These are phyloP conservation scores for Lasiodiplodia citricola DNA, from an alignment of 2,329 filamentous ascomycete genomes.

Conservation along the genomic window DNA sequence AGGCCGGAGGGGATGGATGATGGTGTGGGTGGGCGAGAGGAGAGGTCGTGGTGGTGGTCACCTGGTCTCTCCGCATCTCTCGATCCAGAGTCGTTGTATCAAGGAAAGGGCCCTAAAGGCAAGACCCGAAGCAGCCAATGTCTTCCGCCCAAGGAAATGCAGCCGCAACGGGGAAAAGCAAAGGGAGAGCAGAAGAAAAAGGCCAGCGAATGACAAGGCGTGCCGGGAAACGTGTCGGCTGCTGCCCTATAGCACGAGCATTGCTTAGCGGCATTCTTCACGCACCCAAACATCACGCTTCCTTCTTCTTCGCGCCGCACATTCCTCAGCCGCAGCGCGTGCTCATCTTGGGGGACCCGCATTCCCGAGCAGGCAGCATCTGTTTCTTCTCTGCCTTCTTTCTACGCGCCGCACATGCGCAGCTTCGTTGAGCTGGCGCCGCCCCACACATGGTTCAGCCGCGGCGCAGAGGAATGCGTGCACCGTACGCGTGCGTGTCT, in stretches of 20 bases:
- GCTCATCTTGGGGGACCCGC: neutral
- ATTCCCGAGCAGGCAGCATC: neutral
- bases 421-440: neutral
- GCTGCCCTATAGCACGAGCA: conserved; percentile 5
- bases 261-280: neutral
- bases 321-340: conserved; percentile 15
- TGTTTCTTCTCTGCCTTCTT: neutral
- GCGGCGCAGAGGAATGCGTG: neutral
- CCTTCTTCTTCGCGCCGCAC: neutral
- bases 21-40: neutral
- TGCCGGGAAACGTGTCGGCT: neutral
- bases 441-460: neutral
- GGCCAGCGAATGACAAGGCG: neutral
- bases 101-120: neutral
- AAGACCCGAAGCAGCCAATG: neutral
- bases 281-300: neutral
- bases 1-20: too few relatives aligned
- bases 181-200: neutral
- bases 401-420: neutral
- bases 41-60: neutral
- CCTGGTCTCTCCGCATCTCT: neutral
- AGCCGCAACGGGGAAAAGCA: neutral
- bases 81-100: neutral
- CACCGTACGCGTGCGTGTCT: neutral
- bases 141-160: neutral